phyloP scores from a whole-genome alignment of 208 protist species.

The Tritrichomonas foetus region DNA sequence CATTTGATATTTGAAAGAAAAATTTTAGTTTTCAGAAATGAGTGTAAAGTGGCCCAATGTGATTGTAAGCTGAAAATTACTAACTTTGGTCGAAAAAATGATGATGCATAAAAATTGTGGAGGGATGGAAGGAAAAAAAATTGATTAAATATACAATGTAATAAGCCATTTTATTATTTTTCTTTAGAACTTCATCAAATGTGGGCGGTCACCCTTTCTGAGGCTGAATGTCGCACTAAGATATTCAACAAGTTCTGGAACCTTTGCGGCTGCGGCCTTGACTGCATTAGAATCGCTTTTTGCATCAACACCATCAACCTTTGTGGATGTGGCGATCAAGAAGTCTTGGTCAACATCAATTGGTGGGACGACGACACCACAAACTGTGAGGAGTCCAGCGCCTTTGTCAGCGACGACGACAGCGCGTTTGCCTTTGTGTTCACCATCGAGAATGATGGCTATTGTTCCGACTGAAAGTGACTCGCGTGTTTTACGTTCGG shows the following conservation, averaged over 20 bases:
- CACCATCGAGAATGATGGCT: slow-evolving; percentile 9
- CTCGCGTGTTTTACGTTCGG: background rate
- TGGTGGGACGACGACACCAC: background rate
- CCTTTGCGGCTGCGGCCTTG: background rate
- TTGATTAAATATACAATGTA: no score
- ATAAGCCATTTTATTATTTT: no score
- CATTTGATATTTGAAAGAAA: no score
- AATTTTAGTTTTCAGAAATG: no score
- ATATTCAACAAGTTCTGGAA: no score
- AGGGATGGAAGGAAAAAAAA: no score
- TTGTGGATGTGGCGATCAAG: no score
- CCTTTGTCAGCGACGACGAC: background rate
- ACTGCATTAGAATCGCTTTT: background rate
- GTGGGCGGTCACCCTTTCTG: background rate
- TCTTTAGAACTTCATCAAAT: no score
- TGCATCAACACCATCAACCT: background rate
- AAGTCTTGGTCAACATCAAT: background rate
- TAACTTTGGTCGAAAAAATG: no score
- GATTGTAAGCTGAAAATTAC: no score
- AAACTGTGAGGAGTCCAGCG: background rate
- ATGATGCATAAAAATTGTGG: no score
- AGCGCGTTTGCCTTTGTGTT: slow-evolving; percentile 21
- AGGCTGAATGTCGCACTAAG: background rate
- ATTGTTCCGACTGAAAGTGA: background rate
- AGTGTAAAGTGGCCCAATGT: no score